Base-by-base conservation (phyloP, 345 rosid genomes). In the Hypericum androsaemum region DNA sequence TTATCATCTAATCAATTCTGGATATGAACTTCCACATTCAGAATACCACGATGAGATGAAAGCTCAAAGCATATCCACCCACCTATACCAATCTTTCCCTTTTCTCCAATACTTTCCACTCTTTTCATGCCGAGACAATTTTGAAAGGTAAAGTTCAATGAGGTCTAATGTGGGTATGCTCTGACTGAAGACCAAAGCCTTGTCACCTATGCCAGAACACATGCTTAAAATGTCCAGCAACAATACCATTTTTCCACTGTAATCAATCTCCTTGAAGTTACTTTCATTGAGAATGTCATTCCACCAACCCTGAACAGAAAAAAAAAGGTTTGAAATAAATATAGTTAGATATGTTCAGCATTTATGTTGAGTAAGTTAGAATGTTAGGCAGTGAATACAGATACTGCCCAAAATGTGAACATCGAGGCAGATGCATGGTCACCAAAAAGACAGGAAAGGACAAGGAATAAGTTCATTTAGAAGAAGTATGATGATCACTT, bases 31-130 rank as follows among this genome's bases (percentile, higher is more conserved):
- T 37, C n/a, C 45, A 39, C 36, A 39, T 54, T 12, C 38, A 51
- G 32, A 43, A 12, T 39, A 51, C 9, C n/a, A n/a, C 16, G 6
- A 45, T 8, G 48, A 28, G 16, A n/a, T 12, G 15, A 45, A 43
- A 48, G 11, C 51, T 48, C 12, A 47, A 12, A 60, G 13, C 12
- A 57, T 16, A 55, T 11, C 47, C 50, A 74, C 95, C 39, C 59
- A 94, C 99, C 99, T 86, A 62, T 88, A 94, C 99, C 97, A 94
- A 64, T 94, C 99, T 67, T 88, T 88, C 46, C 89, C 92, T 56
- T 86, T 94, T 74, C 81, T 86, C 97, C 99, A 94, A 54, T 73
- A 77, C 76, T 88, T 94, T 57, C 86, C 96, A 15, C 54, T 69
- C 59, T 82, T 88, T 12, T 79, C 82, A 42, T 35, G 83, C 47